A percentile compares a stretch with the other conserved stretches of the same genome.
These are phyloP conservation scores for Microsporum ferrugineum DNA, from an alignment of 2,329 filamentous ascomycete species.

Conservation along the genomic window DNA sequence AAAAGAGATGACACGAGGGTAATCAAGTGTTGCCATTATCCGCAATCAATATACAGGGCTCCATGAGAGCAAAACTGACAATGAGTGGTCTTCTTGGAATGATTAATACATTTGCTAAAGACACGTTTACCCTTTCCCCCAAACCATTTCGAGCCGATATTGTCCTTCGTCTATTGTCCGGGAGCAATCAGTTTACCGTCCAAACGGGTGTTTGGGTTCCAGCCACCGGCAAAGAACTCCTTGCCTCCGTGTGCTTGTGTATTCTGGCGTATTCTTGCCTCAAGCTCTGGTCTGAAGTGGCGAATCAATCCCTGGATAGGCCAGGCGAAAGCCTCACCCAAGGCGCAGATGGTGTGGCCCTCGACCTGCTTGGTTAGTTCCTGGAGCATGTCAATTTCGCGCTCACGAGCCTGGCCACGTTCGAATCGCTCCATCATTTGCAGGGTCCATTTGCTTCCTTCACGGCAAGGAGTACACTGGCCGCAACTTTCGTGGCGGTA, in stretches of 20 bases:
- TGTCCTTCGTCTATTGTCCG: conserved; percentile 54
- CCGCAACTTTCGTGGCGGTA: conserved; percentile 98
- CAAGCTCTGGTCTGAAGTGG: conserved; percentile 92
- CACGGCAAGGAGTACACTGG: conserved; percentile 98
- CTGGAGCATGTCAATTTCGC: conserved; percentile 99
- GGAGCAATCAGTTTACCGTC: conserved; percentile 79
- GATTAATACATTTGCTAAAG: conserved; percentile 2
- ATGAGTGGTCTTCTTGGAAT: not conserved
- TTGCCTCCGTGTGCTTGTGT: conserved; percentile 55
- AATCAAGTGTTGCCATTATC: not conserved
- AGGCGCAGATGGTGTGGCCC: conserved; percentile 95
- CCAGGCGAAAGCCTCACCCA: conserved; percentile 97
- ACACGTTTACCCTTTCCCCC: not conserved
- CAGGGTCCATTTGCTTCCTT: conserved; percentile 97
- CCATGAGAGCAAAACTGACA: conserved; percentile 1
- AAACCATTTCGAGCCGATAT: not conserved
- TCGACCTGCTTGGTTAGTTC: conserved; percentile 99
- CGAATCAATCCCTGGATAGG: conserved; percentile 95
- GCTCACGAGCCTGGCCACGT: conserved; percentile 72
- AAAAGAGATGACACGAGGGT: not conserved
- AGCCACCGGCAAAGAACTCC: conserved; percentile 70
- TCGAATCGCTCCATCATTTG: conserved; percentile 98
- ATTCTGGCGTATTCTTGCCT: conserved; percentile 78
- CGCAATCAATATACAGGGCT: conserved; percentile 6
- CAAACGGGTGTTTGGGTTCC: conserved; percentile 61